A percentile compares a stretch with the other conserved stretches of the same genome.
Conservation (phyloP, 2,329 filamentous ascomycete species). For the Colletotrichum aenigma region DNA sequence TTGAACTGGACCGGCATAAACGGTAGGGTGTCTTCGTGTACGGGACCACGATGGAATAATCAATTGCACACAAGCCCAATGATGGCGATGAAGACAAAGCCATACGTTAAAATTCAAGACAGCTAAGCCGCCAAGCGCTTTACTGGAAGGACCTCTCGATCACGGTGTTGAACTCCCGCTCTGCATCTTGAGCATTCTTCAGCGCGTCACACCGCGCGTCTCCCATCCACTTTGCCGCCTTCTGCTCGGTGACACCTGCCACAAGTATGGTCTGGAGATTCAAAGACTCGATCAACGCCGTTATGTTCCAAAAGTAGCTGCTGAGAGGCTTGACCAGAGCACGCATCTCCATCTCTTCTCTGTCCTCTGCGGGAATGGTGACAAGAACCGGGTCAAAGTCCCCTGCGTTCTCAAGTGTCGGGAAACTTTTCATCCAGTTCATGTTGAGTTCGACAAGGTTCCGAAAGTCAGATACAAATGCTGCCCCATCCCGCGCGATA, state of each 20-base stretch:
- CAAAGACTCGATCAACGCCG: background rate
- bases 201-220: background rate
- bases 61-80: background rate
- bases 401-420: background rate
- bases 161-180: background rate
- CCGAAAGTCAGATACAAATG: background rate
- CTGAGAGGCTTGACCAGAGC: background rate
- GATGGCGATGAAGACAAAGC: background rate
- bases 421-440: background rate
- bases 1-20: background rate
- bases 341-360: background rate
- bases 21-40: accelerated
- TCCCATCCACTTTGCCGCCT: background rate
- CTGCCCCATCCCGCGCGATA: background rate
- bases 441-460: background rate
- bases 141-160: background rate
- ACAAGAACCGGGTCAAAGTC: background rate
- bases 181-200: background rate
- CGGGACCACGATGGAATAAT: background rate
- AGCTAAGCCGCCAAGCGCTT: background rate
- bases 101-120: background rate
- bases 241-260: background rate
- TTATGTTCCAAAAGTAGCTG: background rate
- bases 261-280: background rate
- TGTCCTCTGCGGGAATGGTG: background rate